phyloP scores from a whole-genome alignment of 441 rosid species.

The Omphalea diandra region DNA sequence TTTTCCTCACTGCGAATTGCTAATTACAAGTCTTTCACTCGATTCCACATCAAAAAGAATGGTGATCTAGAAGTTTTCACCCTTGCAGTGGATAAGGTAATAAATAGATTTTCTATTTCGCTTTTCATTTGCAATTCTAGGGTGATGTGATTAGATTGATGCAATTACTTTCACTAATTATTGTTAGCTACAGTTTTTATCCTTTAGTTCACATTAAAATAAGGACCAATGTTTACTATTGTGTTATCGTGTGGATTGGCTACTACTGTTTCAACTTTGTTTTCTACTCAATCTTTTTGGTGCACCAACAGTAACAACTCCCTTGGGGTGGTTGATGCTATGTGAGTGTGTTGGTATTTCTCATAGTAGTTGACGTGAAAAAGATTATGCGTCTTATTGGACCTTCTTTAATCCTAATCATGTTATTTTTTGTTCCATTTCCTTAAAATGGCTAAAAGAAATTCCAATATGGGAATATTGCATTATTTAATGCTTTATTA shows the following conservation, averaged over 20 bases:
- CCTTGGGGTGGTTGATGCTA: not conserved
- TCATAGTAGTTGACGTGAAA: not conserved
- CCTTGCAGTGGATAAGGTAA: conserved; percentile 95
- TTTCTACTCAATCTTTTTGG: not conserved
- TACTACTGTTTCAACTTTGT: not conserved
- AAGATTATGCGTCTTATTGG: not conserved
- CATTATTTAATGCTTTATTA: not conserved
- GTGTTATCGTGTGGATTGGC: not conserved
- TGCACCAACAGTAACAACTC: not conserved
- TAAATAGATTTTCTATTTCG: not conserved
- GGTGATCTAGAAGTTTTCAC: conserved; percentile 94
- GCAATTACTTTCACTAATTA: not conserved
- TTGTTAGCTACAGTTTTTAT: not conserved
- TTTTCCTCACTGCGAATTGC: conserved; percentile 98
- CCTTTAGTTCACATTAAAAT: not conserved
- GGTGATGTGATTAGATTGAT: not conserved
- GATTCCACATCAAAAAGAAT: conserved; percentile 68
- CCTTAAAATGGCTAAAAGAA: too few species aligned
- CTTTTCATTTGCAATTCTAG: too few species aligned
- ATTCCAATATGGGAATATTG: not conserved
- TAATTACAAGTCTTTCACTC: conserved; percentile 92
- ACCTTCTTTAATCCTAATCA: not conserved
- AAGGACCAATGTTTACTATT: not conserved
- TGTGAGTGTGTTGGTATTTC: not conserved
- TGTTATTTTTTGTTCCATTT: not conserved